Conservation (phyloP, 2,329 filamentous ascomycete genomes). For the Pseudocercospora crystallina region DNA sequence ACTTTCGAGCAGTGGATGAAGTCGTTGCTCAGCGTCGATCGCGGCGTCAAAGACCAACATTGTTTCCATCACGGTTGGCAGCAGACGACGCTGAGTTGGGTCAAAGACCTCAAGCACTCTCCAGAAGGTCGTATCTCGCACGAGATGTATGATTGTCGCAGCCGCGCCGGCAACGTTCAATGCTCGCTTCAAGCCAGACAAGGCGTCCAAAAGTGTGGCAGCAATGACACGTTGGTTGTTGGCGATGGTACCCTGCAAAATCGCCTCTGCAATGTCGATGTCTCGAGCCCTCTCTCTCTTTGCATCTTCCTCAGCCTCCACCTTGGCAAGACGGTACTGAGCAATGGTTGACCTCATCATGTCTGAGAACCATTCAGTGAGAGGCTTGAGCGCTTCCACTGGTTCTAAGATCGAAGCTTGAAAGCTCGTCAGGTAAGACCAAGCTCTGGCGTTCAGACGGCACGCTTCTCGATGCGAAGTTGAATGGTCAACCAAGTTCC, state of each 20-base stretch:
- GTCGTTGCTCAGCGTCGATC: constrained; percentile 25
- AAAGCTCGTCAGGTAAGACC: constrained; percentile 58
- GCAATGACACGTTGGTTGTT: constrained; percentile 60
- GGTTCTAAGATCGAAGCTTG: constrained; percentile 56
- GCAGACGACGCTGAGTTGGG: constrained; percentile 39
- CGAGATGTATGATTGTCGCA: constrained; percentile 31
- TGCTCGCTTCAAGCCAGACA: constrained; percentile 52
- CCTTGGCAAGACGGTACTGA: constrained; percentile 57
- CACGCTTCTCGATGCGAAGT: constrained; percentile 61
- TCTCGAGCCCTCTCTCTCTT: constrained; percentile 38
- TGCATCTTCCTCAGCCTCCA: constrained; percentile 58
- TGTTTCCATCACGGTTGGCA: constrained; percentile 49
- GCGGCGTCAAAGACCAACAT: constrained; percentile 51
- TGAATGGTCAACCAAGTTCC: constrained; percentile 56
- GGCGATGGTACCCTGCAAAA: constrained; percentile 54
- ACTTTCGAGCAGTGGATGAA: constrained; percentile 26
- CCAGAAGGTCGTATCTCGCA: constrained; percentile 41
- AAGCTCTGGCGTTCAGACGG: constrained; percentile 58
- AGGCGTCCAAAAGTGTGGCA: constrained; percentile 52
- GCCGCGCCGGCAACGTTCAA: constrained; percentile 40
- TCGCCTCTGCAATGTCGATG: constrained; percentile 42
- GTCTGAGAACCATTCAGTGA: constrained; percentile 56
- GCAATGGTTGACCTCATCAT: constrained; percentile 54
- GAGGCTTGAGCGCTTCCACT: constrained; percentile 44
- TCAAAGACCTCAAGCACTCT: constrained; percentile 55